Base-by-base conservation (phyloP, 495 filamentous ascomycete species). In the Penicillium maclennaniae region DNA sequence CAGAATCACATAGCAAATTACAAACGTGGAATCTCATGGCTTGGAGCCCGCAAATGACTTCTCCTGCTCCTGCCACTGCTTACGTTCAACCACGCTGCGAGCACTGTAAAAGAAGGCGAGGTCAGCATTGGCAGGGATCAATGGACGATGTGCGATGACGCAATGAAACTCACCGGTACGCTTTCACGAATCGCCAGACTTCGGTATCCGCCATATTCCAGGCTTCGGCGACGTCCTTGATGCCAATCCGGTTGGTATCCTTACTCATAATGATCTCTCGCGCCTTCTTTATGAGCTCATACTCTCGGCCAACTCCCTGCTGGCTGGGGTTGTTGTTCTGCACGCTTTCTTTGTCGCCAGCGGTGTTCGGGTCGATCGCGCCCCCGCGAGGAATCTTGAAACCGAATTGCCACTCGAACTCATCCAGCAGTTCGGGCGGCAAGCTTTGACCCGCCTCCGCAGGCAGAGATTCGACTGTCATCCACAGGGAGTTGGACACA, bases 201-300 rank as follows among this genome's bases (percentile, higher is more conserved):
- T 98, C 93, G 8, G 88, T 87, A 69, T 96, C 91, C 6, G 88
- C 91, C 57, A 96, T 58, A 69, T 92, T 96, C 93, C 93, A 98
- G 54, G 88, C 87, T 76, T 97, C 93, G 16, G 88, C 79, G 38
- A 85, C 83, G 20, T 78, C 77, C 38, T 79, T 76, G 26, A 90
- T 68, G 43, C 60, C 69, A 44, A 66, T 56, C 10, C 56, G 53
- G 44, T 61, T 66, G 37, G 38, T 63, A 43, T 62, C 51, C 53
- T 69, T 66, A 58, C 58, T 61, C 56, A 75, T 75, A 7, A 84
- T 69, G 9, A 83, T 59, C 14, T 79, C 74, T 4, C 77, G 71
- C 15, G 86, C 86, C 42, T 74, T 78, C n/a, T 68, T 62, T n/a
- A 92, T 67, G 47, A 91, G 60, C n/a, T 69, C 73, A 15, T 79